Evolutionary conservation across 306 rosid genomes (phyloP), one percentile per base, ranked within the genome.

Genomic region (Myrica gale): DNA sequence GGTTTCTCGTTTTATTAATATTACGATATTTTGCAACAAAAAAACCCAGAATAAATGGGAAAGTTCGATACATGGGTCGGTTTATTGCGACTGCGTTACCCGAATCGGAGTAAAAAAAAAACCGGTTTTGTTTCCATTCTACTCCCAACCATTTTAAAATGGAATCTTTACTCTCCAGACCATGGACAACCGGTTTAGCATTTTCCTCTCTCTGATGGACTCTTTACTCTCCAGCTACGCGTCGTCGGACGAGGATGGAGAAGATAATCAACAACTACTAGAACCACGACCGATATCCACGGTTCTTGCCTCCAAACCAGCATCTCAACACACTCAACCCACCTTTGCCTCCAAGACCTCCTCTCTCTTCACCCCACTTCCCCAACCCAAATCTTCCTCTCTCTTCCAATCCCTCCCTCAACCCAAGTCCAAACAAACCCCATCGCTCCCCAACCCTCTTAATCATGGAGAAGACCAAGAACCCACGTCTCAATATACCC

Each of bases 111-210:
- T 51, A 5, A 51, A 17, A 15, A 17, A 15, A 12, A 51, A 51
- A 0, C 20, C 56, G 19, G 56, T 12, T 51, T 51, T 51, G n/a
- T 15, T 51, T 51, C 19, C 56, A 9, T 51, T n/a, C 37, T 32
- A 0, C 3, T 32, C 37, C 37, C 37, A 32, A 32, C 37, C 37
- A 32, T 26, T 26, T n/a, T n/a, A n/a, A n/a, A n/a, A 94, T 95
- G 99, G 99, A 95, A 2, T 92, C 96, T 73, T 86, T 95, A 77
- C 54, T 90, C 11, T 96, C 97, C 4, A 92, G 52, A n/a, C n/a
- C n/a, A n/a, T n/a, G n/a, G n/a, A n/a, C n/a, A n/a, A n/a, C n/a
- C n/a, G n/a, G n/a, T n/a, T 26, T n/a, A n/a, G 5, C 57, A 17
- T 72, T n/a, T 57, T 32, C 37, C 63, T 5, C 19, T 54, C 58